Evolutionary conservation across 192 early-diverging fungal genomes (phyloP), one percentile per base, ranked within the genome.

Genomic region (Coemansia guatemalensis): DNA sequence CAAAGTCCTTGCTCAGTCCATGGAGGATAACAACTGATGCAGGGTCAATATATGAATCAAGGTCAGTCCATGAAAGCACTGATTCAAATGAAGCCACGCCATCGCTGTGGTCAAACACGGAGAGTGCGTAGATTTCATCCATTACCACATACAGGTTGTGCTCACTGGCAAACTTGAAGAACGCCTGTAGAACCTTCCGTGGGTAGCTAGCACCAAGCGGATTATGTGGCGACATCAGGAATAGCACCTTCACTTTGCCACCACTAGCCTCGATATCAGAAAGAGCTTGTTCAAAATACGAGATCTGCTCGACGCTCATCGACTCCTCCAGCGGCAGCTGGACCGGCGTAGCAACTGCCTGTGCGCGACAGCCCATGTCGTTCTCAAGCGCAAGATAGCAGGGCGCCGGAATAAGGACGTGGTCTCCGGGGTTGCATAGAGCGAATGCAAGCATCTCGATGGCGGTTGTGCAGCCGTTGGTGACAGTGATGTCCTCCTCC

Each of bases 1-100:
- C 81, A 83, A 95, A 94, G 72, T 92, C 93, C 74, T 95, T 95
- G 64, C 88, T 90, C 59, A 95, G 68, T 20, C 88, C 86, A 72
- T 92, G 93, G 25, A 93, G 60, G 24, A 93, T 82, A 54, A 93
- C 86, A 14, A 90, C 81, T 23, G 81, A 58, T 0, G 78, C 58
- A 41, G 87, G 87, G 53, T 90, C 88, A 39, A 88, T 88, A 48
- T 84, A 79, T 2, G 80, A 47, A 39, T 77, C 78, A 48, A 93
- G 56, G 54, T 88, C 81, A 5, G 63, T 53, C 54, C 88, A 60
- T 35, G 84, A 79, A 26, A 90, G 71, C 2, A 89, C 81, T 4
- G 88, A 90, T 33, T 82, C 80, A 60, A 94, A 94, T 5, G 88
- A 83, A 12, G 73, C 61, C 1, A 58, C 65, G 29, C 14, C 50